A percentile compares a stretch with the other conserved stretches of the same genome.
Evolutionary conservation across 345 rosid genomes (phyloP).

Genomic region (Salix suchowensis): DNA sequence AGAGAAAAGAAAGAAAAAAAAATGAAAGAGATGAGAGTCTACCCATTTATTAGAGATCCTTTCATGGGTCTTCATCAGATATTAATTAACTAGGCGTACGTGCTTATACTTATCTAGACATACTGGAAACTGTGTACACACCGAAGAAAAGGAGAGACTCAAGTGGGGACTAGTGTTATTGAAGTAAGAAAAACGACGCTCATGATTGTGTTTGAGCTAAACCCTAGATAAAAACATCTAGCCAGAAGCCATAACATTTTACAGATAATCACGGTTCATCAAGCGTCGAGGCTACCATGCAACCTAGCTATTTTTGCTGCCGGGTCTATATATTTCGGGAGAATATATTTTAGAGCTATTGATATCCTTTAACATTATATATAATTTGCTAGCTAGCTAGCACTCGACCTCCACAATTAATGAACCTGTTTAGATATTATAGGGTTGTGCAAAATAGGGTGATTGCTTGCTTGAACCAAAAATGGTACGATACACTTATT

Average conservation of each 20-base stretch:
- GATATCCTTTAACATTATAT: background rate
- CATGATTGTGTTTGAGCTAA: background rate
- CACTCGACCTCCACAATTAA: background rate
- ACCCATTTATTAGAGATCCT: background rate
- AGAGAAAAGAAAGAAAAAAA: background rate
- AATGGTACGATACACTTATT: background rate
- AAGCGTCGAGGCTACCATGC: background rate
- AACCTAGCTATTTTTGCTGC: background rate
- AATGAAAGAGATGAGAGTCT: background rate
- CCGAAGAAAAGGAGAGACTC: background rate
- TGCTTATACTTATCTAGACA: background rate
- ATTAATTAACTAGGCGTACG: background rate
- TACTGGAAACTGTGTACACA: too few relatives aligned
- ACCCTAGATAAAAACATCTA: background rate
- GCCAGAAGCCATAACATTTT: background rate
- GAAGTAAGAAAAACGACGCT: background rate
- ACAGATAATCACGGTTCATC: background rate
- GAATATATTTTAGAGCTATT: background rate
- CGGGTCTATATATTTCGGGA: background rate
- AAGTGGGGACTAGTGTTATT: background rate
- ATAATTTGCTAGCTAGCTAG: background rate
- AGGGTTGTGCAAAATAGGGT: background rate
- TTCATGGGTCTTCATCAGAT: background rate
- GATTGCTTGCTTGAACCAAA: background rate
- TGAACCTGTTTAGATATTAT: background rate